Evolutionary conservation across 2,329 filamentous ascomycete genomes (phyloP), one percentile per base, ranked within the genome.

Genomic region (Penicillium sp.): DNA sequence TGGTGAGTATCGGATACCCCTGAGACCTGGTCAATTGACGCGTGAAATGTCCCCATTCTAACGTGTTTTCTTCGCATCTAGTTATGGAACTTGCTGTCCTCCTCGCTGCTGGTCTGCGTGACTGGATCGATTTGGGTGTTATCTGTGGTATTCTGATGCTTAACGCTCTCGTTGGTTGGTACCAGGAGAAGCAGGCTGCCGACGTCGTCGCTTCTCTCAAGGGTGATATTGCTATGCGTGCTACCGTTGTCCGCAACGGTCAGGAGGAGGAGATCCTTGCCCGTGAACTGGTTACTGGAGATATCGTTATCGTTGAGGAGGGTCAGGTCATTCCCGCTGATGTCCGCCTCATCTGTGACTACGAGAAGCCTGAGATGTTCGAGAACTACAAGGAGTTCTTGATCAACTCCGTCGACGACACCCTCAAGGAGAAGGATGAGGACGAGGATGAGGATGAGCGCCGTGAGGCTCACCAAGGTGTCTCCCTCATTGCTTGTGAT

Each of bases 161-260:
- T 62, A 92, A 92, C 79, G 88, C 88, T 64, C 78, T 87, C 62
- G 88, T 91, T 74, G 88, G 88, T 80, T 91, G 88, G 85, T 91
- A 91, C 75, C 88, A 91, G 75, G 88, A 91, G 78, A 91, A 91
- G 80, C 88, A 91, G 77, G 88, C 88, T 67, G 88, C 88, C 65
- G 88, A 91, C 76, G 88, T 91, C 69, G 88, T 90, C 69, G 88
- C 88, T 55, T 85, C 81, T 62, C 79, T 91, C 61, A 91, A 91
- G 81, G 88, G 88, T 79, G 88, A 91, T 70, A 91, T 92, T 70
- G 88, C 88, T 68, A 88, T 91, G 86, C 88, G 85, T 77, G 85
- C 87, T 48, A 81, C 79, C 61, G 87, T 88, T 69, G 77, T 91
- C 66, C 88, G 88, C 69, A 82, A 89, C 71, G 88, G 88, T 60